Percentiles rank a stretch among this genome's conserved stretches.
Conservation (phyloP, 169 alveolate genomes). For the Sarcocystis neurona region DNA sequence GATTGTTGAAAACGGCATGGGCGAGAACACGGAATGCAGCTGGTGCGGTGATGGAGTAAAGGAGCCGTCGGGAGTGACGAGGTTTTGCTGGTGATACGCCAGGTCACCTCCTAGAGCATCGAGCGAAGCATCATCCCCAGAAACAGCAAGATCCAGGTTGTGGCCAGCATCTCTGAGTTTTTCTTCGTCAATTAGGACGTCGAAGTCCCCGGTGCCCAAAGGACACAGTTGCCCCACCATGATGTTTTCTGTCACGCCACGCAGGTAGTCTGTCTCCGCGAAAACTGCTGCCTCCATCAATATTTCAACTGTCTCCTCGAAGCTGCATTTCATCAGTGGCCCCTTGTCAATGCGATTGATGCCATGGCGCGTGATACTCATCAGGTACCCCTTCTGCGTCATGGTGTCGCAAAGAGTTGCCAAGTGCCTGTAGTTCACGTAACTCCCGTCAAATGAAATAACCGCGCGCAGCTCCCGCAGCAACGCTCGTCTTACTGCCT, state of each 20-base stretch:
- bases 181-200: constrained; percentile 89
- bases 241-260: constrained; percentile 95
- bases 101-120: constrained; percentile 76
- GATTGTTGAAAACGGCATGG: constrained; percentile 68
- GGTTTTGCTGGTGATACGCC: constrained; percentile 54
- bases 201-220: constrained; percentile 93
- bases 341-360: constrained; percentile 97
- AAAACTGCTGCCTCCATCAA: constrained; percentile 98
- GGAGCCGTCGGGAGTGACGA: constrained; percentile 75
- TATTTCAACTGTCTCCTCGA: constrained; percentile 99
- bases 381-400: constrained; percentile 99
- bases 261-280: constrained; percentile 90
- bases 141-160: constrained; percentile 76
- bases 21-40: constrained; percentile 78
- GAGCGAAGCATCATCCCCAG: constrained; percentile 77
- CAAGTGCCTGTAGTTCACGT: constrained; percentile 98
- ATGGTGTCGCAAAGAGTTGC: constrained; percentile 98
- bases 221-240: constrained; percentile 94
- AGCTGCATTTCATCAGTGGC: constrained; percentile 97
- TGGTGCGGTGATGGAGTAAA: constrained; percentile 78
- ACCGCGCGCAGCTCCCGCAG: constrained; percentile 93
- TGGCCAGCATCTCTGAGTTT: constrained; percentile 87
- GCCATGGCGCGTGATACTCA: constrained; percentile 99
- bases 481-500: constrained; percentile 98
- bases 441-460: constrained; percentile 79